A percentile compares a stretch with the other conserved stretches of the same genome.
Evolutionary conservation across 2,329 filamentous ascomycete species (phyloP).

Genomic region (Metarhizium sp.): DNA sequence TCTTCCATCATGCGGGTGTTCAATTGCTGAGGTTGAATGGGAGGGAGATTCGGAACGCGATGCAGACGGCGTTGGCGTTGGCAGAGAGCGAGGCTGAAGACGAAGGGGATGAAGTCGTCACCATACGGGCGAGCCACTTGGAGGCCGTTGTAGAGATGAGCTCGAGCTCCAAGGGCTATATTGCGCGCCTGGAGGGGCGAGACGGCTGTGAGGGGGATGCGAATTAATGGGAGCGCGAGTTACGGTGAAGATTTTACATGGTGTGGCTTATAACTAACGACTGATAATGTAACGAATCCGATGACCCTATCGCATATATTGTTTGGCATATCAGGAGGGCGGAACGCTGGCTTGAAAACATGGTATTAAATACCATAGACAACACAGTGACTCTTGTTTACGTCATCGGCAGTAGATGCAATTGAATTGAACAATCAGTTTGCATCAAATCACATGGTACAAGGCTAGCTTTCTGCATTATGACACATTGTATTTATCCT

Average conservation of each 20-base stretch:
- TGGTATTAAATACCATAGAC: too few species aligned
- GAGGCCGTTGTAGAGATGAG: slow-evolving; percentile 27
- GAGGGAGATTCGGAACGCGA: slow-evolving; percentile 31
- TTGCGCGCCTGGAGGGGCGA: slow-evolving; percentile 2
- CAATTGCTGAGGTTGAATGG: slow-evolving; percentile 31
- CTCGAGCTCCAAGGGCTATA: slow-evolving; percentile 23
- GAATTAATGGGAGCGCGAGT: neutral
- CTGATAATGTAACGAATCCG: too few species aligned
- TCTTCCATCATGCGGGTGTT: slow-evolving; percentile 26
- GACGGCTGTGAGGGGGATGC: neutral
- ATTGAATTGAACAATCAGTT: too few species aligned
- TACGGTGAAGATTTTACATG: neutral
- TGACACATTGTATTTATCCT: neutral
- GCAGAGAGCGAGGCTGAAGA: slow-evolving; percentile 32
- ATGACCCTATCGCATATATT: too few species aligned
- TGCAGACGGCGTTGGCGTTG: slow-evolving; percentile 35
- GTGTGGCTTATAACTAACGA: neutral
- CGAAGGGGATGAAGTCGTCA: slow-evolving; percentile 19
- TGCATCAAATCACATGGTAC: too few species aligned
- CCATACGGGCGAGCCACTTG: slow-evolving; percentile 22
- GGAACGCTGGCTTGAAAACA: too few species aligned
- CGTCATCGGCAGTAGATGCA: too few species aligned
- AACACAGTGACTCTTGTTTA: too few species aligned
- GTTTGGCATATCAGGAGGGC: too few species aligned
- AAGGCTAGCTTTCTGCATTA: neutral